Evolutionary conservation across 2,329 filamentous ascomycete species (phyloP).

Genomic region (Ophiostoma himal-ulmi): DNA sequence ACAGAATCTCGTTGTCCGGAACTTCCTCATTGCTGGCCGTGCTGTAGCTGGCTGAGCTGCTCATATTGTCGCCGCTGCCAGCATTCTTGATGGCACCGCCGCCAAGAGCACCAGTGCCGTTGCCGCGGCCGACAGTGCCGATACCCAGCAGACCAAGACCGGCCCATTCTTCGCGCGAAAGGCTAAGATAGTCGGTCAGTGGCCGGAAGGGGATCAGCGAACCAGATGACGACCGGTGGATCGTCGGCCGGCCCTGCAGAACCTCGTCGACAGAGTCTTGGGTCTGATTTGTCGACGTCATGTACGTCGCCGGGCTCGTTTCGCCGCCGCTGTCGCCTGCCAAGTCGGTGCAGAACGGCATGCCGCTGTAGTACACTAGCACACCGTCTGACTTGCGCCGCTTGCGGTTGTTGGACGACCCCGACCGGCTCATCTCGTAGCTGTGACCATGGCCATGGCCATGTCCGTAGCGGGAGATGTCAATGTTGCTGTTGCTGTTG

Average conservation of each 20-base stretch:
- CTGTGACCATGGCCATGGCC: constrained; percentile 32
- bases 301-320: constrained; percentile 43
- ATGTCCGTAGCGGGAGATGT: neutral
- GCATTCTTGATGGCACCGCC: neutral
- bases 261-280: constrained; percentile 27
- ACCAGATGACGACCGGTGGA: constrained; percentile 45
- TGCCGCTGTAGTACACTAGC: constrained; percentile 78
- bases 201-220: constrained; percentile 47
- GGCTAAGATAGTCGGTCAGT: constrained; percentile 38
- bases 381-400: constrained; percentile 61
- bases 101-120: constrained; percentile 27
- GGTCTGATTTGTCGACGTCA: constrained; percentile 42
- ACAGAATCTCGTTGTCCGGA: constrained; percentile 27
- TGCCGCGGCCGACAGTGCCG: constrained; percentile 18
- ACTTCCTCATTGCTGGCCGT: constrained; percentile 4
- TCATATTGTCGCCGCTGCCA: constrained; percentile 12
- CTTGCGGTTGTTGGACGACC: constrained; percentile 41
- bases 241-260: constrained; percentile 27
- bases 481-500: neutral
- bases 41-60: constrained; percentile 17
- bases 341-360: constrained; percentile 74
- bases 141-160: constrained; percentile 15
- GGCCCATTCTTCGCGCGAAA: constrained; percentile 24
- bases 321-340: constrained; percentile 55
- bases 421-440: constrained; percentile 40